Conservation (phyloP, 2,329 filamentous ascomycete genomes). For the Cladophialophora chaetospira region DNA sequence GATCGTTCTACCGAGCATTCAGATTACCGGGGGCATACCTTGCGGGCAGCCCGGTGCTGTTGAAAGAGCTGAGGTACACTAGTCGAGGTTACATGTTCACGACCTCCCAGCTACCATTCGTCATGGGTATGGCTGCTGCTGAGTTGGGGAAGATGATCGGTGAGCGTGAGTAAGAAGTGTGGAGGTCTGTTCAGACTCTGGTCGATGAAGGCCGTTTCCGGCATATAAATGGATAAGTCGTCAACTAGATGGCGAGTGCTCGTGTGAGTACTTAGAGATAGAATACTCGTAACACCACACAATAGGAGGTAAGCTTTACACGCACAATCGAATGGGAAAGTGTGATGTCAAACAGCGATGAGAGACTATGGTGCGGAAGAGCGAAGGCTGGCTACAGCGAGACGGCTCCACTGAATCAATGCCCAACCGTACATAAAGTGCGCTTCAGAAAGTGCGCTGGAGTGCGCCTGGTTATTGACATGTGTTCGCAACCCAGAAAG, state of each 20-base stretch:
- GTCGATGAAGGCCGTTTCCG: no score
- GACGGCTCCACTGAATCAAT: neutral
- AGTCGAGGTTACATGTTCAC: constrained; percentile 21
- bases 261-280: no score
- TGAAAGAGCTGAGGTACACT: constrained; percentile 16
- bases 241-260: no score
- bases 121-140: constrained; percentile 17
- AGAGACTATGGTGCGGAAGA: neutral
- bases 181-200: no score
- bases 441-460: no score
- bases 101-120: constrained; percentile 12
- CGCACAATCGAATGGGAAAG: no score
- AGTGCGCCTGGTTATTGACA: no score
- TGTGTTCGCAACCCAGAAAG: neutral
- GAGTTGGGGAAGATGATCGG: constrained; percentile 3
- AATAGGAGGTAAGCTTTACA: no score
- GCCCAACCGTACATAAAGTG: neutral
- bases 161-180: neutral
- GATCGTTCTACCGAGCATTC: constrained; percentile 14
- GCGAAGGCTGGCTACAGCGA: neutral
- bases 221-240: no score
- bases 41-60: constrained; percentile 1
- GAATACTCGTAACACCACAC: no score
- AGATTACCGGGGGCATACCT: constrained; percentile 16
- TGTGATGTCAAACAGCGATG: no score